Percentiles rank a stretch among this genome's conserved stretches.
These are phyloP conservation scores for Clonostachys chloroleuca DNA, from an alignment of 2,329 filamentous ascomycete species.

Conservation along the genomic window DNA sequence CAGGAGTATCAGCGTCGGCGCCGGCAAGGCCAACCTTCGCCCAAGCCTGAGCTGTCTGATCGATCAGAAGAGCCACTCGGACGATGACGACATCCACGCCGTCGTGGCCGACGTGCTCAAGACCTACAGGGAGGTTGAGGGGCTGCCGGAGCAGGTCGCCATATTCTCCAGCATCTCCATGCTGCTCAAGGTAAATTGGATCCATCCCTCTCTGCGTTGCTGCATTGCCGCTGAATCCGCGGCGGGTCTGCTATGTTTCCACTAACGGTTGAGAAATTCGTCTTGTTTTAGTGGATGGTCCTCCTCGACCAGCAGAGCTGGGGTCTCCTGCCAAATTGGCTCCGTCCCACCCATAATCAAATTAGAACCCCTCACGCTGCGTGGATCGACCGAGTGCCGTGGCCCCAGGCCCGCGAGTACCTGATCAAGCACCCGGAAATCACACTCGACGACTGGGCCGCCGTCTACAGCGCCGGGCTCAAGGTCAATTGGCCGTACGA, in stretches of 20 bases:
- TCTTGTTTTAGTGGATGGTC: constrained; percentile 16
- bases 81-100: constrained; percentile 20
- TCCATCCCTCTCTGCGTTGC: background rate
- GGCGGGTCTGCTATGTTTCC: background rate
- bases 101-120: constrained; percentile 20
- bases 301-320: constrained; percentile 18
- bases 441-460: constrained; percentile 21
- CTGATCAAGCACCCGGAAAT: constrained; percentile 19
- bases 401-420: constrained; percentile 19
- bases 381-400: constrained; percentile 23
- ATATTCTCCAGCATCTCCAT: constrained; percentile 20
- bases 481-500: constrained; percentile 21
- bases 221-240: background rate
- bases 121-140: constrained; percentile 20
- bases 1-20: background rate
- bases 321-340: constrained; percentile 19
- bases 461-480: constrained; percentile 21
- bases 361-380: constrained; percentile 16
- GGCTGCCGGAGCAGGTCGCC: constrained; percentile 18
- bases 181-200: constrained; percentile 14
- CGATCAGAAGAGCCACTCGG: constrained; percentile 11
- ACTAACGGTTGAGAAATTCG: background rate
- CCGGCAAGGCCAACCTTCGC: constrained; percentile 3
- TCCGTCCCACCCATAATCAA: constrained; percentile 17
- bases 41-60: constrained; percentile 16